phyloP scores from a whole-genome alignment of 352 stramenopile species.

The Globisporangium abappressorium region DNA sequence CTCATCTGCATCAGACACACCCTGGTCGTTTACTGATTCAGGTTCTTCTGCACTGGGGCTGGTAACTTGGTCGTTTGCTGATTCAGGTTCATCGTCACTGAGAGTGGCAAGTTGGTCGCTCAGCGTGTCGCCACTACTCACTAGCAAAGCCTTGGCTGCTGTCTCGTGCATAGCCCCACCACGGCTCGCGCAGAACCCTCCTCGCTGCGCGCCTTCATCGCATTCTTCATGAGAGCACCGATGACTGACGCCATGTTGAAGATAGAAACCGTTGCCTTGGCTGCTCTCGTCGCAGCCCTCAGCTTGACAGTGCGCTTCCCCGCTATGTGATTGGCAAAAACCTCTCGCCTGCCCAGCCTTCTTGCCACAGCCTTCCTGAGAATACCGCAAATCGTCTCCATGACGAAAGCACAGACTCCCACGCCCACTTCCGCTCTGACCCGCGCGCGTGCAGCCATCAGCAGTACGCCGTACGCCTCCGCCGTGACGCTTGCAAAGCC shows the following conservation, averaged over 20 bases:
- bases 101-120: background rate
- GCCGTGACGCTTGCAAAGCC: background rate
- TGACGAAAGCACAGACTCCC: background rate
- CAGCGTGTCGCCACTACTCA: background rate
- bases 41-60: too few species aligned
- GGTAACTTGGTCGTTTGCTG: too few species aligned
- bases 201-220: background rate
- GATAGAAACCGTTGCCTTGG: background rate
- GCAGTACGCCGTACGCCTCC: background rate
- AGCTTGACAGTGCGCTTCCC: slow-evolving; percentile 52
- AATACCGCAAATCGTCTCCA: background rate
- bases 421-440: background rate
- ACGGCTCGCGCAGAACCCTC: slow-evolving; percentile 2
- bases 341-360: slow-evolving; percentile 54
- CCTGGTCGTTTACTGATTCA: background rate
- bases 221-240: slow-evolving; percentile 4
- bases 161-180: background rate
- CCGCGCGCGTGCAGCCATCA: background rate
- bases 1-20: background rate
- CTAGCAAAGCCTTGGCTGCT: background rate
- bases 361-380: background rate
- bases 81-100: background rate
- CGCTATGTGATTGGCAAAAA: slow-evolving; percentile 78
- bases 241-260: background rate
- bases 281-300: background rate